A percentile compares a stretch with the other conserved stretches of the same genome.
Evolutionary conservation across 208 protist species (phyloP).

Genomic region (Wallacemonas sp.): DNA sequence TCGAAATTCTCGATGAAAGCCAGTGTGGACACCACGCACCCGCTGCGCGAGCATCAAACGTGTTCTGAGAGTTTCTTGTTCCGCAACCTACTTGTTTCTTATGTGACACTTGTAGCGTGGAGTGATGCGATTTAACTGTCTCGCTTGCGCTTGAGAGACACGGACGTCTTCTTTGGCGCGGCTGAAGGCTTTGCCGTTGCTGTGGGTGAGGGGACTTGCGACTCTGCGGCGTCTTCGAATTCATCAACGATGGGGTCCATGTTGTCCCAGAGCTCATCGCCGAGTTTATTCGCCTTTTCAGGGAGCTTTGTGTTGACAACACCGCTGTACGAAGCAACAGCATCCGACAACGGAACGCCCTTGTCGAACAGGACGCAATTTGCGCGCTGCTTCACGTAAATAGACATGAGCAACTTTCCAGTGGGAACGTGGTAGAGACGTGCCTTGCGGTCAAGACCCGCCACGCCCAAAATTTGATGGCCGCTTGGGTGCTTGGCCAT

Average conservation of each 20-base stretch:
- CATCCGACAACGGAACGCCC: conserved; percentile 56
- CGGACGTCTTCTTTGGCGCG: background rate
- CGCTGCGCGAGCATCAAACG: too few species aligned
- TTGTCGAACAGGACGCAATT: conserved; percentile 75
- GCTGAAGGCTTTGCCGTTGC: background rate
- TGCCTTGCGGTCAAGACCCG: conserved; percentile 78
- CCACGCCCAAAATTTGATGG: conserved; percentile 75
- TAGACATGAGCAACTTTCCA: conserved; percentile 67
- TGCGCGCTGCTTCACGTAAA: conserved; percentile 75
- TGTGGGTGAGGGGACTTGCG: background rate
- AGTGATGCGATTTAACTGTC: conserved; percentile 11
- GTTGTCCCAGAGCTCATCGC: conserved; percentile 82
- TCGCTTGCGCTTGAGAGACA: conserved; percentile 1
- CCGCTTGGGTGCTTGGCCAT: conserved; percentile 85
- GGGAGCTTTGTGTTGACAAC: conserved; percentile 73
- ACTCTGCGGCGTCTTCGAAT: conserved; percentile 33
- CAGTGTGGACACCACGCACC: too few species aligned
- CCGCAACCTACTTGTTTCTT: too few species aligned
- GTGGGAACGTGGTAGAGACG: conserved; percentile 84
- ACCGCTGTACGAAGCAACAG: conserved; percentile 59
- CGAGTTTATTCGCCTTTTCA: conserved; percentile 52
- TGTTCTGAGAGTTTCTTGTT: too few species aligned
- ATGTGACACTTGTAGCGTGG: too few species aligned
- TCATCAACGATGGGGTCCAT: conserved; percentile 86
- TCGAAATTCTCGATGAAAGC: too few species aligned